phyloP scores from a whole-genome alignment of 1,284 basidiomycete genomes.

The Testicularia cyperi region DNA sequence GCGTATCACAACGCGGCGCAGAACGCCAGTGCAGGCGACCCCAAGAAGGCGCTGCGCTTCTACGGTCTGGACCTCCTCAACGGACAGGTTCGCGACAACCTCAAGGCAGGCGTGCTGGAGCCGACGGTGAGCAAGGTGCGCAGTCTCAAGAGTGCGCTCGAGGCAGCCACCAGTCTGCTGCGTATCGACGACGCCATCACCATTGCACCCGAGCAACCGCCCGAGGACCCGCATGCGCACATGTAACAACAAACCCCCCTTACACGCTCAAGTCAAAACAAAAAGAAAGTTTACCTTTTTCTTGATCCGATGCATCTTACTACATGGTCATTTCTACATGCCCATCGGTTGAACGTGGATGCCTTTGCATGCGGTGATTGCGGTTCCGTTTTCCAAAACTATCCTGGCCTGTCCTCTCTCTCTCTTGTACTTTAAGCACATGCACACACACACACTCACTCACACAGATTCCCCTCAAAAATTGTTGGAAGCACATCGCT shows the following conservation, averaged over 20 bases:
- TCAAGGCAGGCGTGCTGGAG: slow-evolving; percentile 88
- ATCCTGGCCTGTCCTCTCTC: too few relatives aligned
- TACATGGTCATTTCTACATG: too few relatives aligned
- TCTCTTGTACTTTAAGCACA: too few relatives aligned
- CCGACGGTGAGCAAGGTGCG: slow-evolving; percentile 96
- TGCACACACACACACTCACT: too few relatives aligned
- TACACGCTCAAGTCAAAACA: not conserved
- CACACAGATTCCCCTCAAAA: too few relatives aligned
- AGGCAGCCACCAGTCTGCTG: slow-evolving; percentile 90
- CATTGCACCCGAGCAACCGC: slow-evolving; percentile 52
- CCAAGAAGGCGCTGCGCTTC: slow-evolving; percentile 89
- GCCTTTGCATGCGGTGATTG: too few relatives aligned
- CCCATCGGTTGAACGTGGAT: too few relatives aligned
- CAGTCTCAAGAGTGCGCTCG: slow-evolving; percentile 92
- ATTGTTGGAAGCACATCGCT: too few relatives aligned
- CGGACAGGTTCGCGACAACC: slow-evolving; percentile 92
- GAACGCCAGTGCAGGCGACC: slow-evolving; percentile 78
- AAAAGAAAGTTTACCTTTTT: slow-evolving; percentile 3
- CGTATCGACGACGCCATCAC: slow-evolving; percentile 79
- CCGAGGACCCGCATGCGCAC: slow-evolving; percentile 57
- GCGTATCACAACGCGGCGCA: slow-evolving; percentile 95
- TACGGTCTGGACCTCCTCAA: slow-evolving; percentile 94
- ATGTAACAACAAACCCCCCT: too few relatives aligned
- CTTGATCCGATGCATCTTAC: too few relatives aligned
- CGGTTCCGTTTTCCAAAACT: too few relatives aligned